Base-by-base conservation (phyloP, 1,284 basidiomycete genomes). In the Cryptococcus sp. region DNA sequence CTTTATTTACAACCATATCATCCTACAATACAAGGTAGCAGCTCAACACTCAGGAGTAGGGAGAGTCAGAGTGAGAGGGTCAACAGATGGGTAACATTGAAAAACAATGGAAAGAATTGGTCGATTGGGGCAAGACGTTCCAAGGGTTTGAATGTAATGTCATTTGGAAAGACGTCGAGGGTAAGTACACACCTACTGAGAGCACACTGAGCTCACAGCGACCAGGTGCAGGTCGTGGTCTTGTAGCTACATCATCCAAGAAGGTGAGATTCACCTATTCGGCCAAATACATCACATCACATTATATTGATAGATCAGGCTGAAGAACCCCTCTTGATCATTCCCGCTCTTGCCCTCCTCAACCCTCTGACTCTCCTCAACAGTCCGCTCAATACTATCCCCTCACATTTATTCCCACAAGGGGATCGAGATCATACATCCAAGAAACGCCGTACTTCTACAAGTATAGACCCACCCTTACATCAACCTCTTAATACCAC, bases 311-410 rank as follows among this genome's bases (percentile, higher is more conserved):
- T 10, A 4, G 13, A 31, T 49, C 63, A 86, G 82, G 80, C 83
- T 34, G 81, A 80, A 10, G 79, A 80, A 0, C 78, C 78, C 0
- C 73, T 92, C 23, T 83, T 92, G 64, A 80, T 80, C 10, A 79
- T 92, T 15, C 90, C 90, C 5, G 79, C 82, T 1, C 74, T 74
- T n/a, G 83, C 84, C 0, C 73, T 93, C 62, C 74, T 91, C 59
- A 93, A 90, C 70, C 76, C 81, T 44, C 78, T 80, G 50, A 89
- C 89, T 0, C 78, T 91, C 35, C 54, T 61, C 14, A 15, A 51
- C 7, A 59, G 61, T 11, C 49, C 58, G 3, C 55, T 59, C 8
- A 60, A 63, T 55, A 60, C 64, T 15, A 70, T 74, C 46, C 68
- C 72, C 7, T 3, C 47, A 1, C 61, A 65, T 35, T 60, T 76